Conservation (phyloP, 352 stramenopile genomes). For the Plasmopara halstedii region DNA sequence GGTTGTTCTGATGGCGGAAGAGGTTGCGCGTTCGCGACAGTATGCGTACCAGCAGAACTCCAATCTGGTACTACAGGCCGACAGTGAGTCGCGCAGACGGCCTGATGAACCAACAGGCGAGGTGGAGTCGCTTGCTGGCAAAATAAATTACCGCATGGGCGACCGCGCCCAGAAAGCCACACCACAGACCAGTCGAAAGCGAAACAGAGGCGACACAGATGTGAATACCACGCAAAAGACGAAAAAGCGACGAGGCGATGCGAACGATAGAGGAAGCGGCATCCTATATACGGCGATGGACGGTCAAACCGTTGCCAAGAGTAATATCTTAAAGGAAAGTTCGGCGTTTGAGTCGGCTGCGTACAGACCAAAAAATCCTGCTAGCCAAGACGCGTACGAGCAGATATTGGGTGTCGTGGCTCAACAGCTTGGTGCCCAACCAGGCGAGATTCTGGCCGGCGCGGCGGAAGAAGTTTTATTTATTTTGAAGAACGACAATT, state of each 20-base stretch:
- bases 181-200: constrained; percentile 33
- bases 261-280: constrained; percentile 18
- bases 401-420: constrained; percentile 79
- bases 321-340: constrained; percentile 69
- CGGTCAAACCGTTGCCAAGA: constrained; percentile 29
- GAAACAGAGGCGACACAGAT: constrained; percentile 9
- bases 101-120: constrained; percentile 82
- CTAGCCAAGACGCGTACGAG: constrained; percentile 87
- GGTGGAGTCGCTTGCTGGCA: constrained; percentile 76
- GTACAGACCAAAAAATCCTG: constrained; percentile 84
- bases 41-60: constrained; percentile 93
- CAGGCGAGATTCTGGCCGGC: constrained; percentile 86
- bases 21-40: constrained; percentile 81
- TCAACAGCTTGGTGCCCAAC: constrained; percentile 76
- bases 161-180: constrained; percentile 68
- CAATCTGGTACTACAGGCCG: constrained; percentile 91
- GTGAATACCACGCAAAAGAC: constrained; percentile 22
- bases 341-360: constrained; percentile 63
- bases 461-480: too few species aligned
- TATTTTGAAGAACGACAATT: constrained; percentile 88
- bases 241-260: constrained; percentile 49
- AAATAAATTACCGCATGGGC: constrained; percentile 78
- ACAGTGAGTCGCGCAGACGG: constrained; percentile 76
- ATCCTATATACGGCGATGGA: constrained; percentile 50
- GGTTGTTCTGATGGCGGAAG: too few species aligned